Percentiles rank a stretch among this genome's conserved stretches.
Conservation (phyloP, 371 early-diverging fungal genomes). For the Coemansia sp. region DNA sequence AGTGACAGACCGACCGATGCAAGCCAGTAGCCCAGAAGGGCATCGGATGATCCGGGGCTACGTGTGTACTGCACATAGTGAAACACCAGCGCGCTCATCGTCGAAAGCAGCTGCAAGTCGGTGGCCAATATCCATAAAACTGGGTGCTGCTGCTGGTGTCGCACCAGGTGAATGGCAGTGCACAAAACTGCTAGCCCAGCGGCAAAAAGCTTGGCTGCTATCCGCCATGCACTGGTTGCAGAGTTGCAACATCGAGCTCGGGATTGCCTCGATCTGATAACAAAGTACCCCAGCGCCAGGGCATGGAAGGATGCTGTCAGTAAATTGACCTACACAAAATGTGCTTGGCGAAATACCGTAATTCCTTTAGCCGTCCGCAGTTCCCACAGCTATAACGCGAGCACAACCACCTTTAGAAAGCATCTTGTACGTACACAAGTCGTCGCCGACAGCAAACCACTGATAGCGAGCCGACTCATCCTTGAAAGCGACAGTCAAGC, state of each 20-base stretch:
- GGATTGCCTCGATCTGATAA: not conserved
- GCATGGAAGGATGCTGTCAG: not conserved
- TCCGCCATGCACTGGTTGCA: not conserved
- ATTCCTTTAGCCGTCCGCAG: no score
- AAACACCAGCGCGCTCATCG: slow-evolving; percentile 6
- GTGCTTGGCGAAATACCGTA: no score
- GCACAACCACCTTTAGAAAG: no score
- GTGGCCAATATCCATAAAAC: not conserved
- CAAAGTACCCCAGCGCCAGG: not conserved
- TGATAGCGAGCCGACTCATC: no score
- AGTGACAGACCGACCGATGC: slow-evolving; percentile 3
- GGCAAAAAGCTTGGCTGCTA: slow-evolving; percentile 1
- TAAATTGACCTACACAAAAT: not conserved
- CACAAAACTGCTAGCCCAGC: not conserved
- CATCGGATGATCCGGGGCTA: slow-evolving; percentile 15
- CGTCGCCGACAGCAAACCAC: no score
- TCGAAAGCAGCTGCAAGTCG: slow-evolving; percentile 4
- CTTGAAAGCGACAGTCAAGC: no score
- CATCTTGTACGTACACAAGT: no score
- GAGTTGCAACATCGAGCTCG: not conserved
- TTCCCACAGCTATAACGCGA: no score
- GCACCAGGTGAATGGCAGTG: not conserved
- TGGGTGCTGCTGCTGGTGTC: slow-evolving; percentile 1
- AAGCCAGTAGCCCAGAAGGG: slow-evolving; percentile 26
- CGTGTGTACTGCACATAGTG: not conserved